phyloP scores from a whole-genome alignment of 345 rosid species.

The Bruguiera sexangula region DNA sequence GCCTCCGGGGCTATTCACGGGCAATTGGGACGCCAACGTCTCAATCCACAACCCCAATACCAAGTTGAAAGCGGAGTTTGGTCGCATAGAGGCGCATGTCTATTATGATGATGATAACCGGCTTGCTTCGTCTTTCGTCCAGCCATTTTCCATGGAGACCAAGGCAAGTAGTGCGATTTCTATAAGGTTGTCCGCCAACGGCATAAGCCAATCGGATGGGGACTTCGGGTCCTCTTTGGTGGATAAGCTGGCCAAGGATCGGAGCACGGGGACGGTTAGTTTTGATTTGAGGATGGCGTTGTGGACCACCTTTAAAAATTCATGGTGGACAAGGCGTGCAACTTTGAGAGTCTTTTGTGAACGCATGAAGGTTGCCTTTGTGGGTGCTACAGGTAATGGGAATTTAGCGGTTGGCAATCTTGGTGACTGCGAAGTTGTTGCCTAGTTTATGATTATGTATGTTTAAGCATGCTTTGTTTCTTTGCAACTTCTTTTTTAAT shows the following conservation, averaged over 20 bases:
- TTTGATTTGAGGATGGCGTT: conserved; percentile 28
- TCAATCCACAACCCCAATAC: conserved; percentile 64
- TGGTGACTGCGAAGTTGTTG: conserved; percentile 8
- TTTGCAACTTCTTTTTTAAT: too few species aligned
- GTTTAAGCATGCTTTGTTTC: too few species aligned
- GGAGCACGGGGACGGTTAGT: conserved; percentile 18
- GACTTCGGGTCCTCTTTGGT: conserved; percentile 8
- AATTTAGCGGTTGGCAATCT: background rate
- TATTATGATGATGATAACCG: conserved; percentile 30
- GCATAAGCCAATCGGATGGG: background rate
- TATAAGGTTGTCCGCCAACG: conserved; percentile 1
- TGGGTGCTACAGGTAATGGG: conserved; percentile 3
- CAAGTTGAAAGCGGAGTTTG: conserved; percentile 51
- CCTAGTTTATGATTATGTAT: background rate
- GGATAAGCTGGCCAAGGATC: conserved; percentile 25
- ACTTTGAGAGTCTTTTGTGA: conserved; percentile 31
- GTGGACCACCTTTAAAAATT: conserved; percentile 29
- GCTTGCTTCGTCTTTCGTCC: conserved; percentile 20
- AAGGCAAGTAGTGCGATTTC: conserved; percentile 3
- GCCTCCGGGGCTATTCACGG: conserved; percentile 21
- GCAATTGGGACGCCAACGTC: conserved; percentile 44
- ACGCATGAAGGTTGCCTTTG: conserved; percentile 31
- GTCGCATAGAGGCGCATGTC: conserved; percentile 46
- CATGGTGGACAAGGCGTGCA: conserved; percentile 25
- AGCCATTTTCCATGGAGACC: conserved; percentile 18